Conservation (phyloP, 2,329 filamentous ascomycete species). For the Aspergillus pseudoglaucus region DNA sequence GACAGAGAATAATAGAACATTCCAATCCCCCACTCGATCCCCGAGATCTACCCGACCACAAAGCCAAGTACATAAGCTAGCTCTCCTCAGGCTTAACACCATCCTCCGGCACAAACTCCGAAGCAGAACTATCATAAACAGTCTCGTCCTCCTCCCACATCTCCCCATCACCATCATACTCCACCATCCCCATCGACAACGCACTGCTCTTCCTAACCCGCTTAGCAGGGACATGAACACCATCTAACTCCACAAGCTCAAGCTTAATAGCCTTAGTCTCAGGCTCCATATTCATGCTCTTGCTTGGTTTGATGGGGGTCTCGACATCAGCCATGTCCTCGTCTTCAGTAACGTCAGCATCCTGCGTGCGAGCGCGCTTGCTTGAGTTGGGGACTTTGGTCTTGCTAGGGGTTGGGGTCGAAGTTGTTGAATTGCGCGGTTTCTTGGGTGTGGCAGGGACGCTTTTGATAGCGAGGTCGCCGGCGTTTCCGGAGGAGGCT, state of each 20-base stretch:
- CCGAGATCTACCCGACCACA: too few relatives aligned
- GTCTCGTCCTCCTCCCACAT: conserved; percentile 4
- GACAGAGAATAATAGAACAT: too few relatives aligned
- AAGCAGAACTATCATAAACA: conserved; percentile 9
- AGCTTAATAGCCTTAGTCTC: conserved; percentile 1
- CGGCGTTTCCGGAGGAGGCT: conserved; percentile 4
- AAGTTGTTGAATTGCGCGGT: not conserved
- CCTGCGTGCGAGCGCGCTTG: conserved; percentile 13
- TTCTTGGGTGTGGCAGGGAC: not conserved
- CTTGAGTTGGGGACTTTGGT: conserved; percentile 9
- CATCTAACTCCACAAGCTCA: conserved; percentile 1
- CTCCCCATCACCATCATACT: conserved; percentile 10
- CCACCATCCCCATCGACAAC: conserved; percentile 12
- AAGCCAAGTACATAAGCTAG: not conserved
- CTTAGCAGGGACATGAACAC: conserved; percentile 9
- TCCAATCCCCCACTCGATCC: too few relatives aligned
- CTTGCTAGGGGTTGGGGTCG: not conserved
- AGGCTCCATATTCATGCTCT: conserved; percentile 5
- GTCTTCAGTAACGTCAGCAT: not conserved
- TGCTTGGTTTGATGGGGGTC: not conserved
- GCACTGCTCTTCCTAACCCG: conserved; percentile 13
- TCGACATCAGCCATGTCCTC: not conserved
- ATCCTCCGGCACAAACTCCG: conserved; percentile 15
- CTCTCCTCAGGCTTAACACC: not conserved
- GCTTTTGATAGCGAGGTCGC: conserved; percentile 13